Percentiles rank a stretch among this genome's conserved stretches.
phyloP scores from a whole-genome alignment of 2,329 filamentous ascomycete genomes.

The Geoglossum cookeanum region DNA sequence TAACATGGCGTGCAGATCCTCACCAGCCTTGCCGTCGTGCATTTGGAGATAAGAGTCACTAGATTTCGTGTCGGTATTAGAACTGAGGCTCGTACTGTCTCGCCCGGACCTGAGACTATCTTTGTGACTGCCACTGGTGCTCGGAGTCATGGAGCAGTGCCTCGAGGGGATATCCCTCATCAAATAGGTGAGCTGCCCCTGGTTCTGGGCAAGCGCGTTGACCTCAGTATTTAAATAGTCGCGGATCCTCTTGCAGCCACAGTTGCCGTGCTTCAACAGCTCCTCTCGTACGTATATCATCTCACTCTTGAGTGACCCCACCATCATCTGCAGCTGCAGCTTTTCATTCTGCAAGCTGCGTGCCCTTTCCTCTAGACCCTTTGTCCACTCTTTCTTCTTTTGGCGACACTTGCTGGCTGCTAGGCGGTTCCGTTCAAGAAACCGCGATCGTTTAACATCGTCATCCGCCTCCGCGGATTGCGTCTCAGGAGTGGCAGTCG shows the following conservation, averaged over 20 bases:
- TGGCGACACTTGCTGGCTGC: slow-evolving; percentile 58
- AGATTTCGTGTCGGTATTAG: background rate
- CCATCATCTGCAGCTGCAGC: slow-evolving; percentile 16
- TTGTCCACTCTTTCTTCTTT: slow-evolving; percentile 42
- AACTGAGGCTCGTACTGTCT: background rate
- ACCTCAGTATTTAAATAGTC: slow-evolving; percentile 5
- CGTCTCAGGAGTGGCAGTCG: background rate
- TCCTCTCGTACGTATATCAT: slow-evolving; percentile 22
- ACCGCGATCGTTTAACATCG: slow-evolving; percentile 31
- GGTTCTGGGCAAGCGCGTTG: slow-evolving; percentile 4
- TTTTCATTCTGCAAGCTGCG: slow-evolving; percentile 20
- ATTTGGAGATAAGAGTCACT: background rate
- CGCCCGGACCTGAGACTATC: background rate
- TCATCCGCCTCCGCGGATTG: slow-evolving; percentile 16
- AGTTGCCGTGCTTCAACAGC: slow-evolving; percentile 21
- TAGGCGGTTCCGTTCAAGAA: slow-evolving; percentile 50
- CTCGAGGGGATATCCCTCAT: slow-evolving; percentile 1
- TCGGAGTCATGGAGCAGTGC: background rate
- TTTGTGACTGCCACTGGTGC: background rate
- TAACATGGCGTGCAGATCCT: background rate
- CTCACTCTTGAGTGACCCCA: slow-evolving; percentile 19
- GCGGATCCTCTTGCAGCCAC: slow-evolving; percentile 11
- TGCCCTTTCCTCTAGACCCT: slow-evolving; percentile 26
- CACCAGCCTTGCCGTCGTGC: background rate
- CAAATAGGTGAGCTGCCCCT: background rate